Base-by-base conservation (phyloP, 768 basidiomycete species). In the Inosperma sp. region DNA sequence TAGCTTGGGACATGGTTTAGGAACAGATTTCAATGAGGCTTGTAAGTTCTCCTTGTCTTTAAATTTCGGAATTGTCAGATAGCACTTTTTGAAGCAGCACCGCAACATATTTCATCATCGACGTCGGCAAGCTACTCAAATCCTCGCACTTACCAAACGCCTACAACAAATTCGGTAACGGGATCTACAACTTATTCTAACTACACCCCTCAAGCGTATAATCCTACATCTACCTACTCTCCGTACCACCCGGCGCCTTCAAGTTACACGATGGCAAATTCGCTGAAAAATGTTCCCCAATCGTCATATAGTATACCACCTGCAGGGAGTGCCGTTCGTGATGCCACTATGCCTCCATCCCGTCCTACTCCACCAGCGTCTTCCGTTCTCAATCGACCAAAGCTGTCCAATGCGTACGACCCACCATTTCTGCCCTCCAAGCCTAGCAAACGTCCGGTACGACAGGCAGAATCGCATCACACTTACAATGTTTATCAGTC, bases 391-490 rank as follows among this genome's bases (percentile, higher is more conserved):
- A 80, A 71, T 52, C 75, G 86, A 43, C 83, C 84, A 19, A 86
- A 81, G 67, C 65, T 80, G 27, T 73, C 71, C 12, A 86, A 88
- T 56, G 87, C 86, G 2, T 89, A 88, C 58, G 87, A 89, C 57
- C 87, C 87, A 2, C 86, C 87, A 26, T 78, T 88, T 51, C 79
- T 79, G 31, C 73, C 81, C 31, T 59, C 56, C 9, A 57, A 56
- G 16, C 57, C 60, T 4, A 58, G 50, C 31, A 60, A 61, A 16
- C 59, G 62, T 51, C 49, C 39, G 8, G 47, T 25, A 47, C 56
- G 54, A 29, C 10, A 54, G 35, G 34, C 35, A 17, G 45, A 31
- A 19, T 23, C 39, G 4, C 57, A 52, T 21, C 51, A 45, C 27
- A 57, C 48, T 33, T 63, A 64, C 37, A 53, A 51, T 34, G 41